phyloP scores from a whole-genome alignment of 768 basidiomycete species.

The Lepiota venenata region DNA sequence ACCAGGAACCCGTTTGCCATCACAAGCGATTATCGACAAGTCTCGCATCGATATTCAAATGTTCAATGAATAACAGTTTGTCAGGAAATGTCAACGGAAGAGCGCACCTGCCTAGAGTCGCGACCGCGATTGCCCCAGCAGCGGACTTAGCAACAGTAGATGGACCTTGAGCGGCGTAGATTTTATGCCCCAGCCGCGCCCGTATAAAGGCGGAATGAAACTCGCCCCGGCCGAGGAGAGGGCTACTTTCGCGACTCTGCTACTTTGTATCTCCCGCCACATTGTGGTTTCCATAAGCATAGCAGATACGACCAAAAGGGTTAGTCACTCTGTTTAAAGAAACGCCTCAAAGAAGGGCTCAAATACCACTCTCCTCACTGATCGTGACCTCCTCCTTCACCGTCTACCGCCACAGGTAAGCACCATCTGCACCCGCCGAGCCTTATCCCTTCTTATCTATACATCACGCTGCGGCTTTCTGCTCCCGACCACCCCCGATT shows the following conservation, averaged over 20 bases:
- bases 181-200: background rate
- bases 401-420: background rate
- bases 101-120: background rate
- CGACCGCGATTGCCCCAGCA: background rate
- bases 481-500: constrained; percentile 1
- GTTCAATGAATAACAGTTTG: background rate
- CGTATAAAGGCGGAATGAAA: background rate
- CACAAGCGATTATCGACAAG: background rate
- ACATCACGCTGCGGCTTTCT: background rate
- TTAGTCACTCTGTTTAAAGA: background rate
- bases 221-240: background rate
- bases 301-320: background rate
- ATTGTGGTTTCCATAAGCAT: too few species aligned
- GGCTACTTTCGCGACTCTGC: background rate
- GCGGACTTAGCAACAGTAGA: background rate
- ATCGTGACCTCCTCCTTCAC: constrained; percentile 6
- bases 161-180: constrained; percentile 5
- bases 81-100: background rate
- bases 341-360: too few species aligned
- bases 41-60: too few species aligned
- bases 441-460: background rate
- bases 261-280: background rate
- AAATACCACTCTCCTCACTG: background rate
- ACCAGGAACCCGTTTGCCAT: too few species aligned
- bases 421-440: background rate